Evolutionary conservation across 1,284 basidiomycete genomes (phyloP).

Genomic region (Athelia psychrophila): DNA sequence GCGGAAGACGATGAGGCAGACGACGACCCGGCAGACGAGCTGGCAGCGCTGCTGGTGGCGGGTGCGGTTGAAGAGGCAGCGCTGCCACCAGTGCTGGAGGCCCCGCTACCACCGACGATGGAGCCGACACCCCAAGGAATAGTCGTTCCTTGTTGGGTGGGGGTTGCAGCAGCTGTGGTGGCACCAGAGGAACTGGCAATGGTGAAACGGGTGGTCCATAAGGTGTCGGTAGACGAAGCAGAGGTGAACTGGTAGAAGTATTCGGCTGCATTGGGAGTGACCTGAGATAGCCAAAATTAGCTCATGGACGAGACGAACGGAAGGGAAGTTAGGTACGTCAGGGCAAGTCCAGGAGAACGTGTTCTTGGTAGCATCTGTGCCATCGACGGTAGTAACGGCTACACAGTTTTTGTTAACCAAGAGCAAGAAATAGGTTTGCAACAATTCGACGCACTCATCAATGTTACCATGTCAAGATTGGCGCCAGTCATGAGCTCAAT

Average conservation of each 20-base stretch:
- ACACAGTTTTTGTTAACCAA: neutral
- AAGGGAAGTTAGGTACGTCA: slow-evolving; percentile 30
- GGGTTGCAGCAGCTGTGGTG: slow-evolving; percentile 47
- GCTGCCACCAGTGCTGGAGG: neutral
- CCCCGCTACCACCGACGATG: slow-evolving; percentile 39
- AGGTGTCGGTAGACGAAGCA: slow-evolving; percentile 35
- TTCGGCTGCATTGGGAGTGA: slow-evolving; percentile 66
- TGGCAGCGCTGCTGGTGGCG: neutral
- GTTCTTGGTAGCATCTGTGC: slow-evolving; percentile 41
- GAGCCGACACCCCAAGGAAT: slow-evolving; percentile 74
- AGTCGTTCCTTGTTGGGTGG: slow-evolving; percentile 47
- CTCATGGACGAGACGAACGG: slow-evolving; percentile 3
- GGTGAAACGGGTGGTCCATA: slow-evolving; percentile 82
- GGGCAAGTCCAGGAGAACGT: slow-evolving; percentile 68
- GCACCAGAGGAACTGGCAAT: slow-evolving; percentile 58
- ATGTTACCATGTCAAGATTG: slow-evolving; percentile 67
- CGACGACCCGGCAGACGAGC: neutral
- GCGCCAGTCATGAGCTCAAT: slow-evolving; percentile 80
- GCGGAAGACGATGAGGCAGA: slow-evolving; percentile 5
- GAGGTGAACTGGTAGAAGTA: slow-evolving; percentile 80
- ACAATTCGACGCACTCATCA: slow-evolving; percentile 51
- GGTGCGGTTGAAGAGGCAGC: neutral
- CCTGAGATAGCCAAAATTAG: slow-evolving; percentile 31
- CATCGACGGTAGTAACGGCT: slow-evolving; percentile 42
- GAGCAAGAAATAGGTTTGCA: neutral